Conservation (phyloP, 2,329 filamentous ascomycete species). For the Rosellinia necatrix region DNA sequence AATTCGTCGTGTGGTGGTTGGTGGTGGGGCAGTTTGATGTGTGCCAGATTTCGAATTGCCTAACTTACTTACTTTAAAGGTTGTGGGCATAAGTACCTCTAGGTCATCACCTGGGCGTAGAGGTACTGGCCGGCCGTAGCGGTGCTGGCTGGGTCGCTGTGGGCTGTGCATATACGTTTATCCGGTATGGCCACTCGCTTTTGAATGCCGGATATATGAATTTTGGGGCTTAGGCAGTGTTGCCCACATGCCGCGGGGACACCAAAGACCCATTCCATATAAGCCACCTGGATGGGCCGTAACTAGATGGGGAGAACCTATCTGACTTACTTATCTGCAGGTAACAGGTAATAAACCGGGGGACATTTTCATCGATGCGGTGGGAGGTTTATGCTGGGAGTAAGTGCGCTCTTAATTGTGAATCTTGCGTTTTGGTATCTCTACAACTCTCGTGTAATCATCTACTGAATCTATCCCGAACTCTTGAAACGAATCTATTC, state of each 20-base stretch:
- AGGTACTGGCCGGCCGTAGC: too few relatives aligned
- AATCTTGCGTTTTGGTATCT: conserved; percentile 24
- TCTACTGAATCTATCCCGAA: conserved; percentile 20
- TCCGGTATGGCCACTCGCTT: not conserved
- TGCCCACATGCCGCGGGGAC: too few relatives aligned
- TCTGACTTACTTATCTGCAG: too few relatives aligned
- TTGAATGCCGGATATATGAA: conserved; percentile 5
- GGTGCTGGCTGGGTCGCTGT: conserved; percentile 26
- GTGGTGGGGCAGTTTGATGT: conserved; percentile 36
- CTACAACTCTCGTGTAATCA: conserved; percentile 16
- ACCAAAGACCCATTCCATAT: too few relatives aligned
- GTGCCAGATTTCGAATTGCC: conserved; percentile 37
- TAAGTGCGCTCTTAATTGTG: not conserved
- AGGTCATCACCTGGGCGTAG: too few relatives aligned
- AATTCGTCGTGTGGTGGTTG: conserved; percentile 34
- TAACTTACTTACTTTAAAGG: too few relatives aligned
- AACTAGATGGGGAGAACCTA: too few relatives aligned
- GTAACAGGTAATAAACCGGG: too few relatives aligned
- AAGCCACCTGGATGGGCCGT: too few relatives aligned
- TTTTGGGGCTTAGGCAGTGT: conserved; percentile 1
- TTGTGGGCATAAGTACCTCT: too few relatives aligned
- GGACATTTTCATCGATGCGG: too few relatives aligned
- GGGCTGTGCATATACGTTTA: conserved; percentile 22
- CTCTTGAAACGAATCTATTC: conserved; percentile 6
- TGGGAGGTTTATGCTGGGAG: too few relatives aligned